Base-by-base conservation (phyloP, 257 asterid species). In the Plantago elongata region DNA sequence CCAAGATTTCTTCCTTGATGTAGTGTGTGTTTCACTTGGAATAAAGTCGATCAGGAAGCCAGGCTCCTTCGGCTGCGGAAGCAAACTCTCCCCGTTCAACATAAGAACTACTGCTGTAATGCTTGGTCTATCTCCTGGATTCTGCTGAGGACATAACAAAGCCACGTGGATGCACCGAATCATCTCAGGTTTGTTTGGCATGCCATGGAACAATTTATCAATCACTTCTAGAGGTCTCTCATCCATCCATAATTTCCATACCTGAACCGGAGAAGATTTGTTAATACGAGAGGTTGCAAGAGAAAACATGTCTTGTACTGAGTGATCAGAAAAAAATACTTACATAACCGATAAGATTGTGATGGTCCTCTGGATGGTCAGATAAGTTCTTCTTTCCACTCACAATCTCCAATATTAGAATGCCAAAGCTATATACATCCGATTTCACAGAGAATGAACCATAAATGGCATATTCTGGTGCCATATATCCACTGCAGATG, bases 31-130 rank as follows among this genome's bases (percentile, higher is more conserved):
- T 15, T 61, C 71, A 49, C 51, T 44, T 48, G 55, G 43, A 51
- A 37, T 54, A 43, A 62, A 43, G 13, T 71, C 83, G 43, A 69
- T 61, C 42, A 73, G 55, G 46, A 75, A 83, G 51, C 80, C 88
- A 0, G 88, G 88, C 29, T 75, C 30, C 44, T 63, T 69, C n/a
- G 43, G 45, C 16, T 22, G 42, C 48, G 27, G 45, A 6, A 51
- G 14, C 3, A 49, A 57, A 45, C 65, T 52, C 56, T 74, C 73
- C 15, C 55, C 69, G 14, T 60, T 68, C 14, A 74, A 46, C 78
- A 74, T 74, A 11, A 65, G 52, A 38, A 68, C 71, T 55, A 74
- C 68, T 2, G 49, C 58, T 6, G 51, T 40, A 71, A 68, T 74
- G 9, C 40, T 16, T 12, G 78, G 78, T 45, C 78, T 51, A 16